phyloP scores from a whole-genome alignment of 2,329 filamentous ascomycete species.

The Aspergillus brasiliensis region DNA sequence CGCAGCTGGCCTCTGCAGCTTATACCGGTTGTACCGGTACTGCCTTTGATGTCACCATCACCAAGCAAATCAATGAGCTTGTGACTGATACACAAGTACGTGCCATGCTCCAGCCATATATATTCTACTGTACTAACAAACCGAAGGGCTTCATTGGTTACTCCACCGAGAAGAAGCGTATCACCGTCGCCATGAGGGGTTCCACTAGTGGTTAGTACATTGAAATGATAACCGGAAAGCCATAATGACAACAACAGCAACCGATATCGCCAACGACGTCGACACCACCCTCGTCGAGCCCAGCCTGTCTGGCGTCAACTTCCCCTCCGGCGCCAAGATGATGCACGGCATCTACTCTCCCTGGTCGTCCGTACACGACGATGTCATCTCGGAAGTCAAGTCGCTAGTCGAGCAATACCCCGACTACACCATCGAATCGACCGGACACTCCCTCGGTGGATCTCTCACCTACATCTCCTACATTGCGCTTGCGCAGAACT shows the following conservation, averaged over 20 bases:
- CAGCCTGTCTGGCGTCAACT: slow-evolving; percentile 30
- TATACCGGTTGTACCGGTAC: slow-evolving; percentile 29
- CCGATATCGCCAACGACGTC: slow-evolving; percentile 30
- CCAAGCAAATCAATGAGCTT: slow-evolving; percentile 26
- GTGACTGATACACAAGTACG: slow-evolving; percentile 29
- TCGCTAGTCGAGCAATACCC: slow-evolving; percentile 29
- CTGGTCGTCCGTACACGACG: slow-evolving; percentile 33
- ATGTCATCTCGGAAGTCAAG: slow-evolving; percentile 31
- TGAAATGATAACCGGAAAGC: no score
- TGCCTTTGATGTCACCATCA: slow-evolving; percentile 36
- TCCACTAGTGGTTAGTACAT: slow-evolving; percentile 27
- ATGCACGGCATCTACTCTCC: slow-evolving; percentile 31
- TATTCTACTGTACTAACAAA: not conserved
- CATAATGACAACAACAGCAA: slow-evolving; percentile 6
- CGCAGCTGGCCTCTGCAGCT: slow-evolving; percentile 34
- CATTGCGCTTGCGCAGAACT: slow-evolving; percentile 34
- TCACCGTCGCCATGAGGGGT: slow-evolving; percentile 35
- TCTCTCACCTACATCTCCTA: slow-evolving; percentile 36
- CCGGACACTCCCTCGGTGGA: slow-evolving; percentile 36
- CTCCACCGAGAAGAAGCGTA: slow-evolving; percentile 26
- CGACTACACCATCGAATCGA: slow-evolving; percentile 31
- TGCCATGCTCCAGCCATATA: not conserved
- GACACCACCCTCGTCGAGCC: slow-evolving; percentile 28
- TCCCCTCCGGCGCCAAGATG: slow-evolving; percentile 29
- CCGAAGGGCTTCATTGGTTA: slow-evolving; percentile 33